Base-by-base conservation (phyloP, 2,329 filamentous ascomycete species). In the Aphanoascus verrucosus region DNA sequence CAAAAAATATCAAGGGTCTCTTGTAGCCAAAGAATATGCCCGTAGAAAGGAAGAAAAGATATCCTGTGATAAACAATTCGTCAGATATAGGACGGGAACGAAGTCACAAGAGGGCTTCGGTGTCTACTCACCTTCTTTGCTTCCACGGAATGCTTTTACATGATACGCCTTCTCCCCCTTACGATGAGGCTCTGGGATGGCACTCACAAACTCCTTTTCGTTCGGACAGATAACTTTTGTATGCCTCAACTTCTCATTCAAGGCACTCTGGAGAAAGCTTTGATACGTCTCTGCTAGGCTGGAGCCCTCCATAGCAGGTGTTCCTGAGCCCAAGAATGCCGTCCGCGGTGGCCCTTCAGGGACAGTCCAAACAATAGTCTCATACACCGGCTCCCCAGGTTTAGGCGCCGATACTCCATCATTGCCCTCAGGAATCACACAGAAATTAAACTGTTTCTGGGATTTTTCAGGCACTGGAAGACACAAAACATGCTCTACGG, bases 1-100 rank as follows among this genome's bases (percentile, higher is more conserved):
- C 74, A 62, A 83, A 82, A 68, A 80, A 83, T 7, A 77, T 65
- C 20, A 84, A 69, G 0, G 81, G 81, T 61, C 84, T 84, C 62
- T 83, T 83, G 72, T 82, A 84, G 40, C 77, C 81, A 62, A 79
- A 84, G 40, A 84, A 65, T 46, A 84, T 79, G 32, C 81, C 81
- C 7, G 73, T 76, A 17, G 77, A 72, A 9, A 83, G 74, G 64
- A 84, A 77, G 69, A 81, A 84, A 12, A 84, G 72, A 61, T 79
- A 84, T 38, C 81, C 80, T 81, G 55, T 23, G 8, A 1, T 7
- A 15, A 15, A n/a, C 35, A 56, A 17, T 45, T 4, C 37, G n/a
- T n/a, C n/a, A n/a, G 44, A 12, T 9, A 15, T 32, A 53, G 5
- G 17, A 11, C 17, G 17, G 9, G 52, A n/a, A 54, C 31, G 19